Evolutionary conservation across 306 rosid species (phyloP), one percentile per base, ranked within the genome.

Genomic region (Vicia villosa): DNA sequence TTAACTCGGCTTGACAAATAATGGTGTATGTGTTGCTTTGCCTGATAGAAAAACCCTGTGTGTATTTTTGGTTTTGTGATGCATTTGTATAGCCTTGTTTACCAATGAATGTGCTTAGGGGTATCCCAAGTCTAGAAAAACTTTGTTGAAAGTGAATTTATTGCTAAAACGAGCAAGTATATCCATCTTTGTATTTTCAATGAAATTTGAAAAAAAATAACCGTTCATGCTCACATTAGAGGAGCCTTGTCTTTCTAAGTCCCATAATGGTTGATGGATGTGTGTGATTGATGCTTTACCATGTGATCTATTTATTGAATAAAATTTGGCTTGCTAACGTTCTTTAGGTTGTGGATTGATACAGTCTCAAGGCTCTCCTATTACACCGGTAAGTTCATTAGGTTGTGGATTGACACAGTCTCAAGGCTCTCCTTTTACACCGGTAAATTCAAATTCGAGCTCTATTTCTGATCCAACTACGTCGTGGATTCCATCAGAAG

Each of bases 361-460:
- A 45, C 88, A 82, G 89, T 30, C 74, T 75, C 96, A 88, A 83
- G 79, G 85, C 73, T 86, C 98, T 69, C 96, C 94, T 30, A 74
- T 59, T 74, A 85, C 89, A 26, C 86, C 95, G 38, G 76, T 84
- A 75, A 78, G 87, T 83, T 95, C 97, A 62, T 34, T 34, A 34
- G 12, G 45, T 12, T 41, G 15, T 12, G 46, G 46, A 41, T 41
- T 41, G 15, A 41, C n/a, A 41, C 46, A 41, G 46, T 41, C 46
- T 41, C 46, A 87, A 82, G 79, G 83, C 74, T 86, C 98, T 70
- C 95, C 95, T 32, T 68, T 51, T 74, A 83, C 89, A 21, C 86
- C 95, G 21, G 77, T 85, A 75, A 78, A 89, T 83, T 95, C 97
- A 62, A 83, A 82, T 85, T 84, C 88, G 51, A 87, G 94, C 81